Evolutionary conservation across 495 filamentous ascomycete species (phyloP).

Genomic region (Achaetomiella virescens): DNA sequence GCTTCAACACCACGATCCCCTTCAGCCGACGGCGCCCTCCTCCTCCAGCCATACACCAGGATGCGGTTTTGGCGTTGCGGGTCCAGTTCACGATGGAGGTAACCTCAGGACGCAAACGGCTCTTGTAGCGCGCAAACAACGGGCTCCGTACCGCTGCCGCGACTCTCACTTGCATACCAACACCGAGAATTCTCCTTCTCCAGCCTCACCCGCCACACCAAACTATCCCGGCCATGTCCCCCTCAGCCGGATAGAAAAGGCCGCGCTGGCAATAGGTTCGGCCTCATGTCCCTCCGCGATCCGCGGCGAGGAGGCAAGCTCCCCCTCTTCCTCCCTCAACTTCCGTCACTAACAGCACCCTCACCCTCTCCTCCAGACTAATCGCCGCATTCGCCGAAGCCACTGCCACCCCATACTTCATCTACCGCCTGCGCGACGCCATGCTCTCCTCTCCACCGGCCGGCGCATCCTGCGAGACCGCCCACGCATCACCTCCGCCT

Average conservation of each 20-base stretch:
- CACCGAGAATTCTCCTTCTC: constrained; percentile 66
- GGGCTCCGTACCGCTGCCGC: background rate
- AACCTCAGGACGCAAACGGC: constrained; percentile 20
- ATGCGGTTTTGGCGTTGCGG: constrained; percentile 8
- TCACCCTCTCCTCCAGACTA: constrained; percentile 52
- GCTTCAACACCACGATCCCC: constrained; percentile 9
- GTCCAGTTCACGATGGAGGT: constrained; percentile 27
- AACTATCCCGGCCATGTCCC: constrained; percentile 92
- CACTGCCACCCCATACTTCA: constrained; percentile 91
- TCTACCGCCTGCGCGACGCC: constrained; percentile 79
- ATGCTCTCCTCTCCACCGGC: constrained; percentile 85
- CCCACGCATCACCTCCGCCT: constrained; percentile 78
- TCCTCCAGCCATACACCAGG: background rate
- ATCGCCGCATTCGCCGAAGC: constrained; percentile 91
- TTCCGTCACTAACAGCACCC: background rate
- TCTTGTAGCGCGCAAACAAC: constrained; percentile 12
- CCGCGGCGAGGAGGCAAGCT: constrained; percentile 65
- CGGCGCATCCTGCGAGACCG: constrained; percentile 86
- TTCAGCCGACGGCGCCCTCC: background rate
- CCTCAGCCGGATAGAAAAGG: constrained; percentile 68
- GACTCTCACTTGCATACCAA: background rate
- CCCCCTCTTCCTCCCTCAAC: background rate
- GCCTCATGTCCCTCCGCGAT: constrained; percentile 69
- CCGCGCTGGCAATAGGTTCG: constrained; percentile 73
- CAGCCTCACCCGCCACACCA: constrained; percentile 69